These are phyloP conservation scores for Komagataella ulmi DNA, from an alignment of 805 yeast genomes.

Conservation along the genomic window DNA sequence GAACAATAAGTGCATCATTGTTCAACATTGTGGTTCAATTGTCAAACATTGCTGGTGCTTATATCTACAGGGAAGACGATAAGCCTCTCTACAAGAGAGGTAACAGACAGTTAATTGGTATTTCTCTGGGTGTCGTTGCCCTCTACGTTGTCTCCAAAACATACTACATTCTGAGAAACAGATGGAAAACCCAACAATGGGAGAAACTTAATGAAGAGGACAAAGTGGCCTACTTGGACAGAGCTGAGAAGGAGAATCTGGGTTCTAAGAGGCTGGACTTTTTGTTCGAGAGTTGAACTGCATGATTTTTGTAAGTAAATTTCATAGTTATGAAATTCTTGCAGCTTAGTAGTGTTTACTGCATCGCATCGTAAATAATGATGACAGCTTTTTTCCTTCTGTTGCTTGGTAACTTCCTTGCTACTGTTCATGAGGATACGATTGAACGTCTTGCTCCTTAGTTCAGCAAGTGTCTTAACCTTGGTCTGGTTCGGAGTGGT, in stretches of 20 bases:
- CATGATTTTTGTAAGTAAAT: background rate
- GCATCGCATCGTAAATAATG: too few relatives aligned
- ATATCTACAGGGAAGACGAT: constrained; percentile 7
- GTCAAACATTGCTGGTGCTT: constrained; percentile 9
- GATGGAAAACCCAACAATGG: constrained; percentile 31
- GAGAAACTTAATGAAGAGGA: constrained; percentile 28
- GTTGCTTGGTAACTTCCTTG: too few relatives aligned
- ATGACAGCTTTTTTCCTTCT: too few relatives aligned
- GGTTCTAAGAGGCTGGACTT: constrained; percentile 45
- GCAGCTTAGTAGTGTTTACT: too few relatives aligned
- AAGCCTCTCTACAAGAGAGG: constrained; percentile 23
- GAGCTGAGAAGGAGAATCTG: constrained; percentile 22
- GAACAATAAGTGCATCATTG: constrained; percentile 7
- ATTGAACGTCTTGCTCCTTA: too few relatives aligned
- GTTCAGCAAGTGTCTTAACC: too few relatives aligned
- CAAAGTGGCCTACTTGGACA: constrained; percentile 26
- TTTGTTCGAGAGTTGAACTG: constrained; percentile 6
- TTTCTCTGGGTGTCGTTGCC: constrained; percentile 17
- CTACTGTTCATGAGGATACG: too few relatives aligned
- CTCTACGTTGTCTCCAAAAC: constrained; percentile 14
- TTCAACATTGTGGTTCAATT: constrained; percentile 8
- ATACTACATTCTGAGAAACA: constrained; percentile 26
- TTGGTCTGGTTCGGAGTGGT: too few relatives aligned
- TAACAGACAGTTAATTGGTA: constrained; percentile 24
- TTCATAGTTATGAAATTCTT: background rate